Conservation (phyloP, 192 early-diverging fungal genomes). For the Jimgerdemannia flammicorona region DNA sequence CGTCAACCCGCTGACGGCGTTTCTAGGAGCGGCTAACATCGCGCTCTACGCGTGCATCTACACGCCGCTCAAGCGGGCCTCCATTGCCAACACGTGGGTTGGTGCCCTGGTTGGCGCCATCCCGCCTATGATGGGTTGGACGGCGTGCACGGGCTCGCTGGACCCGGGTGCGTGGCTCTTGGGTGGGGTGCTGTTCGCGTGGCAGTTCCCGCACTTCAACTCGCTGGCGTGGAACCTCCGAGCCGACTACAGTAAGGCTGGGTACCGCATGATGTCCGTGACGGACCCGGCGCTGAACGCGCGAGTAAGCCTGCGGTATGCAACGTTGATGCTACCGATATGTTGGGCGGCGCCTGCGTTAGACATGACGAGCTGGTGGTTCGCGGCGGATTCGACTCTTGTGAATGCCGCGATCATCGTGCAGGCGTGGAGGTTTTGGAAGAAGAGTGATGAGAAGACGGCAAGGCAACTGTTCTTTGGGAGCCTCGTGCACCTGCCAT, state of each 20-base stretch:
- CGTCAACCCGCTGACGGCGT: constrained; percentile 87
- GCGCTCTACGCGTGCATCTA: constrained; percentile 87
- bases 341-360: constrained; percentile 52
- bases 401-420: constrained; percentile 73
- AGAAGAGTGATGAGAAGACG: constrained; percentile 68
- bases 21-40: constrained; percentile 80
- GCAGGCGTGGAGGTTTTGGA: constrained; percentile 79
- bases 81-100: constrained; percentile 94
- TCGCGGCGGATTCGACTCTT: constrained; percentile 69
- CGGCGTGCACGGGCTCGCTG: constrained; percentile 73
- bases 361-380: constrained; percentile 76
- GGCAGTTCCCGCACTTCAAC: constrained; percentile 99
- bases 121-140: constrained; percentile 99
- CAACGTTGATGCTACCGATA: constrained; percentile 70
- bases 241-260: constrained; percentile 94
- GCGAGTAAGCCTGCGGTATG: constrained; percentile 81
- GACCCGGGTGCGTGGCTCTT: constrained; percentile 80
- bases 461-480: constrained; percentile 91
- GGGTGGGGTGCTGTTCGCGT: constrained; percentile 81
- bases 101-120: constrained; percentile 93
- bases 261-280: constrained; percentile 94
- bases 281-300: constrained; percentile 86
- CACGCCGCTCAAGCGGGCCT: constrained; percentile 90
- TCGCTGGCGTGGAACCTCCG: constrained; percentile 87
- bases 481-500: constrained; percentile 84